Conservation (phyloP, 2,329 filamentous ascomycete species). For the Raffaelea ambrosiae region DNA sequence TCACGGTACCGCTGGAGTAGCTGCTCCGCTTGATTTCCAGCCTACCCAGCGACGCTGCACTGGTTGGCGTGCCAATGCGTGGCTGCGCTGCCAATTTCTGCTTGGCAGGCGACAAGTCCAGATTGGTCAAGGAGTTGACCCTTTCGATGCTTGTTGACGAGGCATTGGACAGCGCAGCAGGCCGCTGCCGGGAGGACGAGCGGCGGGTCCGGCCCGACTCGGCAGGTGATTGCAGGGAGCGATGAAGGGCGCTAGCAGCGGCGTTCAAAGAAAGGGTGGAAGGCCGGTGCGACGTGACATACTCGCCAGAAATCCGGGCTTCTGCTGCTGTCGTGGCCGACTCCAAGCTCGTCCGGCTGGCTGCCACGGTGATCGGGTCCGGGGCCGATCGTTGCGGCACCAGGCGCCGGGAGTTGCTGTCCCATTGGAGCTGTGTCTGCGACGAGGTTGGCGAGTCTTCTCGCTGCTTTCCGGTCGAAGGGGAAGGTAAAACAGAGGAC, state of each 20-base stretch:
- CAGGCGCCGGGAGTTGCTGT: slow-evolving; percentile 45
- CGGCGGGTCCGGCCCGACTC: slow-evolving; percentile 1
- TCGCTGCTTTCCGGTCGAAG: slow-evolving; percentile 3
- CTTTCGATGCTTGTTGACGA: slow-evolving; percentile 2
- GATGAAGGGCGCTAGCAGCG: slow-evolving; percentile 42
- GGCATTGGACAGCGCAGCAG: background rate
- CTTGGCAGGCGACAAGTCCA: background rate
- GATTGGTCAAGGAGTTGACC: background rate
- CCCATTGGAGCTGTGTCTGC: slow-evolving; percentile 37
- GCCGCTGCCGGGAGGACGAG: slow-evolving; percentile 8
- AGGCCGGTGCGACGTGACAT: slow-evolving; percentile 9
- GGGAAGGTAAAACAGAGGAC: background rate
- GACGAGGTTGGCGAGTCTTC: slow-evolving; percentile 17
- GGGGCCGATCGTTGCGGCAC: slow-evolving; percentile 23
- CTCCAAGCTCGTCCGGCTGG: slow-evolving; percentile 17
- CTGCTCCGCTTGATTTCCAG: slow-evolving; percentile 10
- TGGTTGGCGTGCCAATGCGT: background rate
- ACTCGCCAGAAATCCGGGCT: slow-evolving; percentile 31
- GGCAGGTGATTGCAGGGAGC: slow-evolving; percentile 9
- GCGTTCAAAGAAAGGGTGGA: slow-evolving; percentile 46
- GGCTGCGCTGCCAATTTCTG: background rate
- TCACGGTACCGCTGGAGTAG: slow-evolving; percentile 8
- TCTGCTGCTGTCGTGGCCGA: slow-evolving; percentile 16
- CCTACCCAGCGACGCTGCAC: background rate
- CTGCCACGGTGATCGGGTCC: slow-evolving; percentile 22